Percentiles rank a stretch among this genome's conserved stretches.
These are phyloP conservation scores for Ophiostoma himal-ulmi DNA, from an alignment of 2,329 filamentous ascomycete species.

Conservation along the genomic window DNA sequence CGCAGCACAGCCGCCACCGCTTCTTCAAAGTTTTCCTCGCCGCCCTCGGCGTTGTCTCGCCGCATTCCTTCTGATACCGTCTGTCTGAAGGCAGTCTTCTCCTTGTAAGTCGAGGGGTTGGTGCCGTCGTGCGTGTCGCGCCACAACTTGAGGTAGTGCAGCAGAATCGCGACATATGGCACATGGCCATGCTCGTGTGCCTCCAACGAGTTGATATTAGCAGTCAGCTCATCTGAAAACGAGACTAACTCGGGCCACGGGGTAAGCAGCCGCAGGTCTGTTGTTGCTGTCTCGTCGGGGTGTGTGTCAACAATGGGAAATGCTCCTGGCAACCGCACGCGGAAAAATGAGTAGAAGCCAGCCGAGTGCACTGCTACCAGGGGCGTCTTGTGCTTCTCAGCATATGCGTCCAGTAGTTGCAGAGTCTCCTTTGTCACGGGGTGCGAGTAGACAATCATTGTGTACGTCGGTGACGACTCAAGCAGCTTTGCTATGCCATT, in stretches of 20 bases:
- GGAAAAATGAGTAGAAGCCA: conserved; percentile 88
- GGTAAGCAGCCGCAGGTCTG: conserved; percentile 74
- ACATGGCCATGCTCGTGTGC: conserved; percentile 86
- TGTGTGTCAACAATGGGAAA: conserved; percentile 96
- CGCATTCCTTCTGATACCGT: conserved; percentile 62
- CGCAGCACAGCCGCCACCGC: conserved; percentile 83
- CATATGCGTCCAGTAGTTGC: conserved; percentile 43
- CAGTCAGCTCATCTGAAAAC: conserved; percentile 62
- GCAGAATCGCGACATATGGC: conserved; percentile 75
- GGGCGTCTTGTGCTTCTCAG: conserved; percentile 57
- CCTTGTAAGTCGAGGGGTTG: conserved; percentile 67
- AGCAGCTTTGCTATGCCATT: conserved; percentile 34
- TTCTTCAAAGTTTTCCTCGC: conserved; percentile 96
- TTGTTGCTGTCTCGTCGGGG: conserved; percentile 76
- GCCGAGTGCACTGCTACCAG: conserved; percentile 79
- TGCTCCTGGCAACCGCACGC: conserved; percentile 66
- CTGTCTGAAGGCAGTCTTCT: conserved; percentile 78
- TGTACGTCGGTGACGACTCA: conserved; percentile 40
- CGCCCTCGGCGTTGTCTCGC: conserved; percentile 70
- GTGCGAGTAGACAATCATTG: conserved; percentile 50
- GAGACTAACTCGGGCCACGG: conserved; percentile 78
- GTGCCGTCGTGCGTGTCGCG: conserved; percentile 62
- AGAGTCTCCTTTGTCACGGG: conserved; percentile 44
- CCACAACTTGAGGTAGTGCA: conserved; percentile 80
- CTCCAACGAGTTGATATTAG: conserved; percentile 61